Evolutionary conservation across 768 basidiomycete species (phyloP).

Genomic region (Rhodotorula babjevae): DNA sequence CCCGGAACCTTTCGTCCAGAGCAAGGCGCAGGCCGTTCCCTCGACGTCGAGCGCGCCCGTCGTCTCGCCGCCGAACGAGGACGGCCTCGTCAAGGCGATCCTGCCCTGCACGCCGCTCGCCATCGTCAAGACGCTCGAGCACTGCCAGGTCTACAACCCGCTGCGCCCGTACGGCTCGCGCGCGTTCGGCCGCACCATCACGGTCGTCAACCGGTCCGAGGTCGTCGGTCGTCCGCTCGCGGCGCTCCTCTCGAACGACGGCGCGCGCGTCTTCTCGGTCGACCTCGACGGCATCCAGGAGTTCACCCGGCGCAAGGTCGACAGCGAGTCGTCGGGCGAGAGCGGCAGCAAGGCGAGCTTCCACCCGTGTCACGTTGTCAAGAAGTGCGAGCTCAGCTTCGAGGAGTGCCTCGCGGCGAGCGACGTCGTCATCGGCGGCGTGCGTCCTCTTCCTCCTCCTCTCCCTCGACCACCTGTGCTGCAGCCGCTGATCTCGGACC

Average conservation of each 20-base stretch:
- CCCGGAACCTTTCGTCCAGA: slow-evolving; percentile 42
- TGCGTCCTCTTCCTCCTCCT: background rate
- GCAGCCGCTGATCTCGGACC: too few relatives aligned
- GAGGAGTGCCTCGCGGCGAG: slow-evolving; percentile 75
- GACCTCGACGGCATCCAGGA: slow-evolving; percentile 97
- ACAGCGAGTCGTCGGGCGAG: slow-evolving; percentile 16
- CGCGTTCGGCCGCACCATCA: slow-evolving; percentile 85
- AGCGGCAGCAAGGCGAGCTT: slow-evolving; percentile 56
- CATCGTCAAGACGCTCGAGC: slow-evolving; percentile 90
- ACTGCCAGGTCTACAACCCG: slow-evolving; percentile 85
- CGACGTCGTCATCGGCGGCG: slow-evolving; percentile 77
- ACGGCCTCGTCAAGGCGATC: slow-evolving; percentile 88
- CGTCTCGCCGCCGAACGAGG: slow-evolving; percentile 54
- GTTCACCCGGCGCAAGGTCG: slow-evolving; percentile 61
- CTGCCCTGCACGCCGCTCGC: slow-evolving; percentile 96
- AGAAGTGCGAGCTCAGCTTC: slow-evolving; percentile 63
- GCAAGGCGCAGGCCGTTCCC: slow-evolving; percentile 69
- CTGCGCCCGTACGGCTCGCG: slow-evolving; percentile 90
- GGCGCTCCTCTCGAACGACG: slow-evolving; percentile 90
- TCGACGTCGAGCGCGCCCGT: slow-evolving; percentile 46
- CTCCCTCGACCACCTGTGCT: too few relatives aligned
- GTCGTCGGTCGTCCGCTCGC: slow-evolving; percentile 97
- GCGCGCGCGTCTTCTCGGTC: slow-evolving; percentile 87
- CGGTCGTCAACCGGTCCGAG: slow-evolving; percentile 95
- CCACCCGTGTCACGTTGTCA: slow-evolving; percentile 77